Conservation (phyloP, 78 protist species). For the Polysphondylium violaceum region DNA sequence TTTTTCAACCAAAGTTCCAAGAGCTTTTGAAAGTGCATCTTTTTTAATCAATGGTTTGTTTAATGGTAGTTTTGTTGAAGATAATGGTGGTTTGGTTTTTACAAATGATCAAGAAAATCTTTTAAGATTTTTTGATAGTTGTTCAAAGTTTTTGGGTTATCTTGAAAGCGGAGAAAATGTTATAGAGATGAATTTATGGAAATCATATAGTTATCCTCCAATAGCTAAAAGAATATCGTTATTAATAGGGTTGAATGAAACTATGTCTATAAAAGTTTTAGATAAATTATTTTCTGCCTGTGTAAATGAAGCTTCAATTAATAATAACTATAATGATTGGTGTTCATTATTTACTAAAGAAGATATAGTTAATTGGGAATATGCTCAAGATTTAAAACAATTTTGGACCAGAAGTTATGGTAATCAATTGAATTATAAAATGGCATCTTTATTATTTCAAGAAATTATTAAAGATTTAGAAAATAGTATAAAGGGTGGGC, state of each 20-base stretch:
- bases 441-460: slow-evolving; percentile 18
- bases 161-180: background rate
- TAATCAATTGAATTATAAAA: slow-evolving; percentile 14
- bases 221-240: background rate
- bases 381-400: slow-evolving; percentile 17
- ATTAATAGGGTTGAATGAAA: slow-evolving; percentile 1
- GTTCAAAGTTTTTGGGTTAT: background rate
- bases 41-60: slow-evolving; percentile 18
- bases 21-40: slow-evolving; percentile 3
- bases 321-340: background rate
- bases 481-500: background rate
- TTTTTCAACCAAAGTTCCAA: background rate
- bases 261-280: background rate
- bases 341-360: slow-evolving; percentile 19
- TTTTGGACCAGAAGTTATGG: slow-evolving; percentile 51
- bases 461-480: slow-evolving; percentile 7
- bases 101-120: background rate
- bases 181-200: background rate
- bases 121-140: slow-evolving; percentile 29
- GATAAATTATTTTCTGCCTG: slow-evolving; percentile 3
- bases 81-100: background rate
- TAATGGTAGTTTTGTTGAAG: background rate
- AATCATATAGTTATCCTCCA: background rate
- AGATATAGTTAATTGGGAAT: slow-evolving; percentile 37
- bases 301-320: slow-evolving; percentile 23